Evolutionary conservation across 495 filamentous ascomycete genomes (phyloP).

Genomic region (Melanomma pulvis-pyrius): DNA sequence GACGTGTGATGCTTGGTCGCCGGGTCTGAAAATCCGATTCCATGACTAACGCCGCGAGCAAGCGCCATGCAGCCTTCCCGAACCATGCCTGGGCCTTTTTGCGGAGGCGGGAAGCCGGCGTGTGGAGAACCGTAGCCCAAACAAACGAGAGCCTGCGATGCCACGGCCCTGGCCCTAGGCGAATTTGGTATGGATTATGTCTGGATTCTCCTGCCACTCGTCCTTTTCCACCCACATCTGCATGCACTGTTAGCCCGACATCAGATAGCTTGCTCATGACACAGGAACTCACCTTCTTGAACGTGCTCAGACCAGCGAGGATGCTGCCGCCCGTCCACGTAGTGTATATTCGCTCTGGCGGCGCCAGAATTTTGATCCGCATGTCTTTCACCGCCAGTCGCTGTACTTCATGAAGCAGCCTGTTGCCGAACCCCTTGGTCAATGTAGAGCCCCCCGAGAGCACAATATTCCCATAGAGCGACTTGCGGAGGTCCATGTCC

Average conservation of each 20-base stretch:
- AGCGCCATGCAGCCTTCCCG: conserved; percentile 34
- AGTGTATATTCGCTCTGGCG: conserved; percentile 95
- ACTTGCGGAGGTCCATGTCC: conserved; percentile 95
- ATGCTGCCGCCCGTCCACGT: conserved; percentile 99
- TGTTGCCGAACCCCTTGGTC: conserved; percentile 91
- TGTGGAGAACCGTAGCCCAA: conserved; percentile 22
- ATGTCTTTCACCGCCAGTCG: conserved; percentile 94
- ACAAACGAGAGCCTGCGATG: conserved; percentile 27
- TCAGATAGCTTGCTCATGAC: conserved; percentile 11
- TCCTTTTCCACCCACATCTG: conserved; percentile 99
- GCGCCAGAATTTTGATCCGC: conserved; percentile 98
- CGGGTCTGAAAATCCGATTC: conserved; percentile 31
- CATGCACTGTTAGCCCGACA: conserved; percentile 20
- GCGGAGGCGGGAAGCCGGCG: conserved; percentile 34
- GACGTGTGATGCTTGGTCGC: conserved; percentile 5
- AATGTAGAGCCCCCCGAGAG: conserved; percentile 93
- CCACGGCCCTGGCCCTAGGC: conserved; percentile 55
- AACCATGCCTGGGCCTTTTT: conserved; percentile 19
- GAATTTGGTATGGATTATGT: conserved; percentile 97
- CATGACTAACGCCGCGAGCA: conserved; percentile 35
- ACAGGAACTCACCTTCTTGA: conserved; percentile 78
- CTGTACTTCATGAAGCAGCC: conserved; percentile 89
- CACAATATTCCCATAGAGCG: conserved; percentile 93
- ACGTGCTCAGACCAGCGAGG: conserved; percentile 93
- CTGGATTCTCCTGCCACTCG: conserved; percentile 99